Evolutionary conservation across 176 grass and related monocot genomes (phyloP).

Genomic region (Avena sativa): DNA sequence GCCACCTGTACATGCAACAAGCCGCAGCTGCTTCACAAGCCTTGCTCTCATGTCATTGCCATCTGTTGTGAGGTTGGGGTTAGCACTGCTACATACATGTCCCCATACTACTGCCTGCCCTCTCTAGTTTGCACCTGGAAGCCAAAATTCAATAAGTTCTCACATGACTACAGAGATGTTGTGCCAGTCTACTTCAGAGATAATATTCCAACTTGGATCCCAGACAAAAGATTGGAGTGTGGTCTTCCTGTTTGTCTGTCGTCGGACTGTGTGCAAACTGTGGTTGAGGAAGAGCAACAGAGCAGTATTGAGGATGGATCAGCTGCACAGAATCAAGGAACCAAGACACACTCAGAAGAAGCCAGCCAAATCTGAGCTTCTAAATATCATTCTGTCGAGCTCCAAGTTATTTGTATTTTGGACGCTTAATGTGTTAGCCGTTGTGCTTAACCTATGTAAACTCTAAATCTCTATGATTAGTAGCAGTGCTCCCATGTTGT

Average conservation of each 20-base stretch:
- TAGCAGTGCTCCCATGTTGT: not conserved
- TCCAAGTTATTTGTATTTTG: not conserved
- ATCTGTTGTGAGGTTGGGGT: slow-evolving; percentile 18
- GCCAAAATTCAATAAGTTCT: not conserved
- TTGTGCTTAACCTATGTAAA: not conserved
- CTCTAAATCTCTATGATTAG: not conserved
- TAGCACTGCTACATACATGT: slow-evolving; percentile 11
- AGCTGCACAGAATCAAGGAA: not conserved
- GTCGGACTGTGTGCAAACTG: not conserved
- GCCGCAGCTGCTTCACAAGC: not conserved
- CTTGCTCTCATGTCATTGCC: slow-evolving; percentile 7
- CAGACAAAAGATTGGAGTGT: slow-evolving; percentile 17
- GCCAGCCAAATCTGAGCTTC: not conserved
- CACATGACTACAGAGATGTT: not conserved
- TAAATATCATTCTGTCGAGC: not conserved
- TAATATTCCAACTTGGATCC: slow-evolving; percentile 15
- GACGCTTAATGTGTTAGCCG: not conserved
- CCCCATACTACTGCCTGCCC: slow-evolving; percentile 19
- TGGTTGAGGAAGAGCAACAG: slow-evolving; percentile 6
- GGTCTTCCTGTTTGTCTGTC: not conserved
- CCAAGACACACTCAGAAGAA: not conserved
- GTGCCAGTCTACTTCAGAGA: not conserved
- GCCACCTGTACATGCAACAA: slow-evolving; percentile 24
- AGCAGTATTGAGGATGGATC: not conserved
- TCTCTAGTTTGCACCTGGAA: slow-evolving; percentile 1